These are phyloP conservation scores for Cymbidium sinense DNA, from an alignment of 106 monocot species.

Conservation along the genomic window DNA sequence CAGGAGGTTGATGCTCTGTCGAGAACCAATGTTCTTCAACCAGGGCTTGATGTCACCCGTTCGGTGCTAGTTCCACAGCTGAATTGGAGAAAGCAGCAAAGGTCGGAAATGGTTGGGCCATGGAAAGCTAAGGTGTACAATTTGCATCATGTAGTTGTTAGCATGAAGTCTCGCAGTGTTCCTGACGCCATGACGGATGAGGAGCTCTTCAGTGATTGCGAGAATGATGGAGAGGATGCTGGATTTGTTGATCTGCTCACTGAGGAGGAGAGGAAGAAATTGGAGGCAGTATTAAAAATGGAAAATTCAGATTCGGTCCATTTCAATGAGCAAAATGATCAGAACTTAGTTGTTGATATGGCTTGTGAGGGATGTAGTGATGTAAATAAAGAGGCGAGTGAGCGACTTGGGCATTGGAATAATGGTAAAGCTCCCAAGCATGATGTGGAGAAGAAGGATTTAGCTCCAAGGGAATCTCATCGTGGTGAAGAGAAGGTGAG, in stretches of 20 bases:
- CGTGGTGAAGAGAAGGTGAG: slow-evolving; percentile 26
- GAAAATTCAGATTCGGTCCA: slow-evolving; percentile 2
- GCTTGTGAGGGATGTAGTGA: slow-evolving; percentile 6
- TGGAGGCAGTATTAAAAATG: slow-evolving; percentile 1
- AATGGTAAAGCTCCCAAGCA: slow-evolving; percentile 9
- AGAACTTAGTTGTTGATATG: neutral
- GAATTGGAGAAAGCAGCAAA: slow-evolving; percentile 36
- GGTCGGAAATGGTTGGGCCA: slow-evolving; percentile 28
- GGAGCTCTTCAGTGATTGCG: neutral
- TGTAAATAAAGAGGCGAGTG: slow-evolving; percentile 10
- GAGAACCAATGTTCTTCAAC: slow-evolving; percentile 28
- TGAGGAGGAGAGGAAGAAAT: slow-evolving; percentile 4
- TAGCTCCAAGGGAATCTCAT: slow-evolving; percentile 11
- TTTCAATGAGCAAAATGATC: slow-evolving; percentile 6
- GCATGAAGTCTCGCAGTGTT: slow-evolving; percentile 42
- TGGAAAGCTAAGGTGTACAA: slow-evolving; percentile 61
- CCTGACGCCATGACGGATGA: slow-evolving; percentile 32
- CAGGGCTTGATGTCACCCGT: slow-evolving; percentile 51
- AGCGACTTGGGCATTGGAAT: slow-evolving; percentile 20
- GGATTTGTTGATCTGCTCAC: neutral
- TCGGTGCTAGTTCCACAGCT: slow-evolving; percentile 30
- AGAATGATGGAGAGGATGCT: neutral
- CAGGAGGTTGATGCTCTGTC: slow-evolving; percentile 40
- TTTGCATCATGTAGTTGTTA: slow-evolving; percentile 51
- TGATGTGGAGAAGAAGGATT: slow-evolving; percentile 19